phyloP scores from a whole-genome alignment of 257 asterid genomes.

The Nicotiana obtusifolia region DNA sequence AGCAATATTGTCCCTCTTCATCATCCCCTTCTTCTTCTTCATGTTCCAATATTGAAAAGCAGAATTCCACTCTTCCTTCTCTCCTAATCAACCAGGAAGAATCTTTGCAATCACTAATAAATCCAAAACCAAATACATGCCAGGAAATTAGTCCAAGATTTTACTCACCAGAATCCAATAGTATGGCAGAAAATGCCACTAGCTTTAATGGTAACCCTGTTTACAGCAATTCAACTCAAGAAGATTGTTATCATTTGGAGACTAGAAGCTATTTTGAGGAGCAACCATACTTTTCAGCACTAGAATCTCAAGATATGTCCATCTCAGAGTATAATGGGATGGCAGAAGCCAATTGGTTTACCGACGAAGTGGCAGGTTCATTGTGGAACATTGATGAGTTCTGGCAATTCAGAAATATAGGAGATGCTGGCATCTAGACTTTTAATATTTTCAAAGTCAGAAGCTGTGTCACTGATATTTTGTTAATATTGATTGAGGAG shows the following conservation, averaged over 20 bases:
- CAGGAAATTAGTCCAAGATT: not conserved
- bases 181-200: not conserved
- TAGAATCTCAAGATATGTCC: conserved; percentile 22
- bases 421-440: conserved; percentile 16
- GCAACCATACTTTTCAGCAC: conserved; percentile 17
- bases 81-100: not conserved
- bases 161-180: not conserved
- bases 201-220: not conserved
- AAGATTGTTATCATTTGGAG: conserved; percentile 35
- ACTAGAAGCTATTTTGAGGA: not conserved
- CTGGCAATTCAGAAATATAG: conserved; percentile 40
- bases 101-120: not conserved
- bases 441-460: not conserved
- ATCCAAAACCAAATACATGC: not conserved
- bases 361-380: conserved; percentile 27
- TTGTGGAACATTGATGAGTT: conserved; percentile 52
- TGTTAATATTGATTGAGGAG: not conserved
- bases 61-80: conserved; percentile 12
- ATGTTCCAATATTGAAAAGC: conserved; percentile 26
- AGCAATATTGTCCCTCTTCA: conserved; percentile 26
- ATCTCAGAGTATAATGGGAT: conserved; percentile 29
- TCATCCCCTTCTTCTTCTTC: conserved; percentile 1
- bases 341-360: conserved; percentile 42
- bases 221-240: not conserved
- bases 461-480: not conserved